Percentiles rank a stretch among this genome's conserved stretches.
phyloP scores from a whole-genome alignment of 2,329 filamentous ascomycete genomes.

The Epichloe uncinata region DNA sequence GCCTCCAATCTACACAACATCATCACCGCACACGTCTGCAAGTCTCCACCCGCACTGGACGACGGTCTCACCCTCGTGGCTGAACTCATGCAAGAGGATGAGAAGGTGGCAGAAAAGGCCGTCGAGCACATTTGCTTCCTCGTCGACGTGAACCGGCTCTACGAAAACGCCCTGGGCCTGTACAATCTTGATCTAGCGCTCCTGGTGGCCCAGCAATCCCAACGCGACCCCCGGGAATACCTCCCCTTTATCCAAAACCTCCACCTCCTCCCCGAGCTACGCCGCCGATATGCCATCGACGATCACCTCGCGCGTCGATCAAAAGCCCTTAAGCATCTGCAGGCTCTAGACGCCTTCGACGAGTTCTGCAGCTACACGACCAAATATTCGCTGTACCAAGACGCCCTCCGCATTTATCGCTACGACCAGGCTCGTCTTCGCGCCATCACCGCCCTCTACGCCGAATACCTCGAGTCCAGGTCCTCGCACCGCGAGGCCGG shows the following conservation, averaged over 20 bases:
- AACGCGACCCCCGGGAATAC: constrained; percentile 91
- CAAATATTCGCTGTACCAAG: constrained; percentile 67
- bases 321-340: constrained; percentile 69
- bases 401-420: constrained; percentile 68
- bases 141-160: constrained; percentile 82
- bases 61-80: constrained; percentile 72
- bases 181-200: constrained; percentile 87
- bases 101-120: constrained; percentile 68
- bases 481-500: constrained; percentile 79
- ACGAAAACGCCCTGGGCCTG: constrained; percentile 77
- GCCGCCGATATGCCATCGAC: constrained; percentile 75
- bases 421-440: constrained; percentile 59
- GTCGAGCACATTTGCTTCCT: constrained; percentile 97
- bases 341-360: constrained; percentile 58
- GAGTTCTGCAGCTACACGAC: constrained; percentile 66
- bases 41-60: constrained; percentile 77
- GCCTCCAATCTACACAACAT: constrained; percentile 70
- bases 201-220: constrained; percentile 86
- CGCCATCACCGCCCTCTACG: constrained; percentile 65
- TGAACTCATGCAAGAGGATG: constrained; percentile 53
- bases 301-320: constrained; percentile 64
- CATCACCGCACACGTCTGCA: constrained; percentile 90
- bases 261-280: constrained; percentile 56
- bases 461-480: constrained; percentile 57
- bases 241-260: constrained; percentile 85